Evolutionary conservation across 495 filamentous ascomycete genomes (phyloP), one percentile per base, ranked within the genome.

Genomic region (Penicillium tannophilum): DNA sequence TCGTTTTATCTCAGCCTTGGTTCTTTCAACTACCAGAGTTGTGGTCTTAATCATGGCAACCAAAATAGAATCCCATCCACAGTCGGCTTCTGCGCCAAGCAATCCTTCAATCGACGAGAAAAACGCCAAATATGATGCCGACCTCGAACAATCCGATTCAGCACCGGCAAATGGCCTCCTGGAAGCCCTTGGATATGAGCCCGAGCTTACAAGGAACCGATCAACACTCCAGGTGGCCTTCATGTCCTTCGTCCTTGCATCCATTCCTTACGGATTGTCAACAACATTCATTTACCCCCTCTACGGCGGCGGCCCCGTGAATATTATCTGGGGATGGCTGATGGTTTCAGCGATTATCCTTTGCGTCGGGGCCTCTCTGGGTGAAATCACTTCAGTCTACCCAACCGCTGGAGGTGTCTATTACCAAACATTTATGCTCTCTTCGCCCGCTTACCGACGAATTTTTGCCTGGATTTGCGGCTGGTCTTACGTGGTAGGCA

Each of bases 401-500:
- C 87, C 87, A 23, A 89, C 85, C 5, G 72, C 79, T 31, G 78
- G 79, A 20, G 85, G 85, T 7, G 84, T 87, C 62, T 89, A 89
- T 58, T 84, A 88, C 67, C 88, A 86, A 80, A 83, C 83, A 1
- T 85, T 86, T 5, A 84, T 86, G 62, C 76, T 78, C 9, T 67
- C 69, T 4, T 61, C 69, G 61, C 73, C 69, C 55, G 67, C 64
- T 30, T 88, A 80, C 74, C 81, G 79, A 11, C 77, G 81, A 8
- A 66, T 85, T n/a, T 71, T 88, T 14, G 82, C 79, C 19, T 90
- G 83, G 79, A 81, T 82, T 16, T 86, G 83, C 4, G 87, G 87
- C 12, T 90, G 87, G 87, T 82, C 88, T 56, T 88, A 86, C 59
- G 79, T 87, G 19, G 81, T 82, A 16, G 87, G 85, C 4, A 89